Evolutionary conservation across 345 rosid genomes (phyloP), one percentile per base, ranked within the genome.

Genomic region (Cardiospermum halicacabum): DNA sequence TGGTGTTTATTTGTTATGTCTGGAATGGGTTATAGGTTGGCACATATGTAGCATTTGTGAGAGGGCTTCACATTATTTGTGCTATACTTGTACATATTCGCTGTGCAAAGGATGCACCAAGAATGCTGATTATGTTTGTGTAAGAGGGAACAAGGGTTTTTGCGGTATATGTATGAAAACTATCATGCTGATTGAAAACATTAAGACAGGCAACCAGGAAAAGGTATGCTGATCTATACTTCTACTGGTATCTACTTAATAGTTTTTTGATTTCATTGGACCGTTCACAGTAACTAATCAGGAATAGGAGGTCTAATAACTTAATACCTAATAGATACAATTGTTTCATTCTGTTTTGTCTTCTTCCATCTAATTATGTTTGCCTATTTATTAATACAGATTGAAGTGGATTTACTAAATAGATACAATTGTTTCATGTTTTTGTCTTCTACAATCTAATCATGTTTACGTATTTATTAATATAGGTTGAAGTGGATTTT

Each of bases 51-150:
- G 87, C 78, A 76, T 75, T 48, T 94, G 99, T 75, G 87, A 80
- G 80, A 94, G 83, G 69, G 76, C 88, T 71, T 85, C 97, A 12
- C 70, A 83, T 81, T 86, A 80, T 74, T 79, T 89, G 96, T 94
- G 99, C 81, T 94, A 94, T 75, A 94, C 97, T 11, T 94, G 99
- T 78, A 84, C 99, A 2, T 94, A 84, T 86, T 91, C 99, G 57
- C 74, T 83, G 74, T 94, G 99, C 86, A 94, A 91, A 76, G 84
- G 83, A 66, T 94, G 99, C 78, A 85, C 84, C 39, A 89, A 80
- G 79, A 91, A 67, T 76, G 96, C 97, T 57, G 97, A 94, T 81
- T 91, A 80, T 27, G 81, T 84, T 51, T 75, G 82, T 67, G 83
- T 89, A 39, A 79, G 97, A 84, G 89, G 81, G 56, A 87, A 75